Conservation (phyloP, 2,329 filamentous ascomycete genomes). For the Aquanectria penicillioides region DNA sequence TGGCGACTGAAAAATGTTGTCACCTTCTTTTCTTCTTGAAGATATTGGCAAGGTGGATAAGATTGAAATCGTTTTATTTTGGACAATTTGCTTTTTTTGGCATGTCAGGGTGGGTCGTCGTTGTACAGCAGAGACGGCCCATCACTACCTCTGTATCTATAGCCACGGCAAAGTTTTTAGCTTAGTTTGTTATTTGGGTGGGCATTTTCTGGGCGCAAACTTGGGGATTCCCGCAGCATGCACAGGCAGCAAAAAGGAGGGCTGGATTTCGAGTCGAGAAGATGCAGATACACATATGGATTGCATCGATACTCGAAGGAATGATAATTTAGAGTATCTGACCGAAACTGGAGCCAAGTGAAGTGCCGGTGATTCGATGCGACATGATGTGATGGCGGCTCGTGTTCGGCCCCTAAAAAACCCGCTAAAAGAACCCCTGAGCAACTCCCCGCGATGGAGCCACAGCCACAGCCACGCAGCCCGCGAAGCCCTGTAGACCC, state of each 20-base stretch:
- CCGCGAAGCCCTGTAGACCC: slow-evolving; percentile 11
- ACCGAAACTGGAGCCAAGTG: background rate
- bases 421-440: no score
- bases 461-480: background rate
- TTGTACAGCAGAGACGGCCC: no score
- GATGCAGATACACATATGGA: background rate
- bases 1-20: no score
- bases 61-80: background rate
- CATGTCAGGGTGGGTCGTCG: background rate
- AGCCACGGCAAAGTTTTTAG: no score
- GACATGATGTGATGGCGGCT: background rate
- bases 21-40: background rate
- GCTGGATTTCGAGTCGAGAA: background rate
- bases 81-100: background rate
- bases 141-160: no score
- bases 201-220: slow-evolving; percentile 5
- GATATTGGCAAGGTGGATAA: background rate
- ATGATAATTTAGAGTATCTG: background rate
- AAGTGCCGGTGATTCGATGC: background rate
- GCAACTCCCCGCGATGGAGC: no score
- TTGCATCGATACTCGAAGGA: background rate
- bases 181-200: background rate
- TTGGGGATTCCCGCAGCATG: background rate
- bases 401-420: background rate
- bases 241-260: background rate